Evolutionary conservation across 2,329 filamentous ascomycete genomes (phyloP).

Genomic region (Microsporum audouinii): DNA sequence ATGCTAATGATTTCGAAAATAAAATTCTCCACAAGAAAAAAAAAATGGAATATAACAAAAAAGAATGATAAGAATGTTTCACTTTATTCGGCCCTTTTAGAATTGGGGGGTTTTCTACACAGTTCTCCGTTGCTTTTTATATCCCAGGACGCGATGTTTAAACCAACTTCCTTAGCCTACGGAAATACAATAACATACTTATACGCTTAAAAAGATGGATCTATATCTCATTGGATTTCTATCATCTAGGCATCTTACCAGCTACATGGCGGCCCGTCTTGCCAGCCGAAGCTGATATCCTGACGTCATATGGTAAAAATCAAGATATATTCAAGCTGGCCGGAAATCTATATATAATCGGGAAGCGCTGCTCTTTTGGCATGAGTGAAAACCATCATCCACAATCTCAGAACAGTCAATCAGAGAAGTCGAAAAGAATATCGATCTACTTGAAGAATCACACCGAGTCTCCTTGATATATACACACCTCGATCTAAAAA

Average conservation of each 20-base stretch:
- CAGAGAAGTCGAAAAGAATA: too few species aligned
- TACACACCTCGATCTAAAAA: not conserved
- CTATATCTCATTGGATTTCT: not conserved
- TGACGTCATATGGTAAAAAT: not conserved
- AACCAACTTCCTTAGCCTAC: not conserved
- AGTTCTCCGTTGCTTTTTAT: not conserved
- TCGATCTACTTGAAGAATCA: not conserved
- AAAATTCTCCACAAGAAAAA: not conserved
- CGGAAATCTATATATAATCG: not conserved
- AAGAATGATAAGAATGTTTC: conserved; percentile 3
- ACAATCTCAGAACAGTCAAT: too few species aligned
- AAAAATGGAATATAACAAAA: not conserved
- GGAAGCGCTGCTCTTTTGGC: too few species aligned
- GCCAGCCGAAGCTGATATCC: not conserved
- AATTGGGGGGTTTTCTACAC: not conserved
- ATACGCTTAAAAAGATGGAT: not conserved
- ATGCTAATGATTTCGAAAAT: not conserved
- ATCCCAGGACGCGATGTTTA: not conserved
- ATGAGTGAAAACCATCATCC: too few species aligned
- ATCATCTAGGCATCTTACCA: not conserved
- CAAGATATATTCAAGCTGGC: not conserved
- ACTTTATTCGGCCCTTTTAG: not conserved
- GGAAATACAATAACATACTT: not conserved
- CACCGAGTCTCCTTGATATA: not conserved
- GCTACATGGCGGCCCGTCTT: not conserved